These are phyloP conservation scores for Neophaeococcomyces mojaviensis DNA, from an alignment of 2,329 filamentous ascomycete genomes.

Conservation along the genomic window DNA sequence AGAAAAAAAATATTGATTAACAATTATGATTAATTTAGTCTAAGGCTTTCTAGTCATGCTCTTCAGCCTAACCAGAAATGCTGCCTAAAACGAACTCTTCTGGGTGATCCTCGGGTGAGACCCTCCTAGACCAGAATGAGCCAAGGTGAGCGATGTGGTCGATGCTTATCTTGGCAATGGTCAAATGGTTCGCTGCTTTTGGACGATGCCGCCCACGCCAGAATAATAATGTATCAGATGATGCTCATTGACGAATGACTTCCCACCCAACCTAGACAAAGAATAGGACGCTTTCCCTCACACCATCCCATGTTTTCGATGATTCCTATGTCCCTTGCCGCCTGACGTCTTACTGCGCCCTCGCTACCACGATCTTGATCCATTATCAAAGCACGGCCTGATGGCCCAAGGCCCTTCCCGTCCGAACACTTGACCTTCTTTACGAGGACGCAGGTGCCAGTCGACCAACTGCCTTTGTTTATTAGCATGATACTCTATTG, in stretches of 20 bases:
- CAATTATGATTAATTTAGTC: too few species aligned
- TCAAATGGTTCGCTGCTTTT: not conserved
- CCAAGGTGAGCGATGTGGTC: too few species aligned
- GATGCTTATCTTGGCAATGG: too few species aligned
- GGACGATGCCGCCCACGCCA: not conserved
- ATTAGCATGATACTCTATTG: not conserved
- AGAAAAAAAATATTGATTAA: too few species aligned
- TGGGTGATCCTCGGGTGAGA: too few species aligned
- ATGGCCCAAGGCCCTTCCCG: not conserved
- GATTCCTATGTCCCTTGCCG: not conserved
- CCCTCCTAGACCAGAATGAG: too few species aligned
- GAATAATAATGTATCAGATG: conserved; percentile 5
- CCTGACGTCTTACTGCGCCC: not conserved
- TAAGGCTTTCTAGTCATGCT: too few species aligned
- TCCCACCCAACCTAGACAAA: not conserved
- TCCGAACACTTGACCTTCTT: not conserved
- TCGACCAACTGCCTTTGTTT: not conserved
- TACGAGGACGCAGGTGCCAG: not conserved
- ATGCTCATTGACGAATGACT: not conserved
- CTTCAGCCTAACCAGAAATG: too few species aligned
- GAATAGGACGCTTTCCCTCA: not conserved
- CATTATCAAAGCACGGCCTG: not conserved
- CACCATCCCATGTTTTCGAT: not conserved
- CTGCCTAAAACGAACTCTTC: too few species aligned
- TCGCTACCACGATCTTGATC: not conserved